These are phyloP conservation scores for Aspergillus brasiliensis DNA, from an alignment of 2,329 filamentous ascomycete species.

Conservation along the genomic window DNA sequence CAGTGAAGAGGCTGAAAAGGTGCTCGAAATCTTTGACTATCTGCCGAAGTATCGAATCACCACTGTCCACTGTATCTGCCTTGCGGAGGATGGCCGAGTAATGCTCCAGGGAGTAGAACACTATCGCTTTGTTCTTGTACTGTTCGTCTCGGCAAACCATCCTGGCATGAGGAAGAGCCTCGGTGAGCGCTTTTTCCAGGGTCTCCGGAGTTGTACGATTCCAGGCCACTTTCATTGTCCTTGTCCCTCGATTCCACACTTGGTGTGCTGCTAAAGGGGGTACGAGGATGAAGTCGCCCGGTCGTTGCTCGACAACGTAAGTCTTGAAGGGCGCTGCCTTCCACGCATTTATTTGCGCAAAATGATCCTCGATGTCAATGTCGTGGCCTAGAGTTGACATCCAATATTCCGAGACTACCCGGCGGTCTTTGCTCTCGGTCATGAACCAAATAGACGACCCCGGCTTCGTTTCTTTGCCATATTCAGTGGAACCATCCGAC, in stretches of 20 bases:
- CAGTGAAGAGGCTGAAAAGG: constrained; percentile 75
- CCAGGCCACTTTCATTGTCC: constrained; percentile 98
- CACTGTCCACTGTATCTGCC: constrained; percentile 54
- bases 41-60: constrained; percentile 62
- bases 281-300: constrained; percentile 90
- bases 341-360: constrained; percentile 94
- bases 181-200: constrained; percentile 78
- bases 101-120: constrained; percentile 82
- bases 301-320: constrained; percentile 86
- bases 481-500: constrained; percentile 64
- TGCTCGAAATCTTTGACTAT: constrained; percentile 81
- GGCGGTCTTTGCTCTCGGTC: constrained; percentile 92
- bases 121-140: constrained; percentile 97
- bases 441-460: constrained; percentile 98
- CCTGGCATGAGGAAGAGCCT: constrained; percentile 84
- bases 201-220: constrained; percentile 94
- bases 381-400: constrained; percentile 91
- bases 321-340: constrained; percentile 91
- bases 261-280: constrained; percentile 93
- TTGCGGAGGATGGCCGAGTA: constrained; percentile 66
- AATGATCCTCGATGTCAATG: constrained; percentile 95
- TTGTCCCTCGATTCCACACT: constrained; percentile 95
- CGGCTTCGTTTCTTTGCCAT: constrained; percentile 70
- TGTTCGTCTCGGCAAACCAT: constrained; percentile 96
- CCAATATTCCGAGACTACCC: constrained; percentile 91